Evolutionary conservation across 2,329 filamentous ascomycete species (phyloP), one percentile per base, ranked within the genome.

Genomic region (Trichoderma guizhouense): DNA sequence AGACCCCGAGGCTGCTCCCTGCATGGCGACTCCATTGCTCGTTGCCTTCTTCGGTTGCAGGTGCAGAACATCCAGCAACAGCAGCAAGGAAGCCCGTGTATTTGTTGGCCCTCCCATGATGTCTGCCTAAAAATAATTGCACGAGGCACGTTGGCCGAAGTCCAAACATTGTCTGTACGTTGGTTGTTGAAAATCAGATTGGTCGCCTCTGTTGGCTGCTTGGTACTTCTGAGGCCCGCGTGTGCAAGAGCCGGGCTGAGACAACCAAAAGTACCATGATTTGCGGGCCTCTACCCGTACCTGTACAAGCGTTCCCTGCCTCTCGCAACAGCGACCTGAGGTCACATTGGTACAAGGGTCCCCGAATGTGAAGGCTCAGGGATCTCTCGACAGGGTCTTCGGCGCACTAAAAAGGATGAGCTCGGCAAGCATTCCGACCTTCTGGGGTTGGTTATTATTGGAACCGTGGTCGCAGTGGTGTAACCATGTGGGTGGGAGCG

Each of bases 401-500:
- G 71, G 71, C 71, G 71, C 71, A 72, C 71, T 72, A 72, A 64
- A 69, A 61, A 64, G 21, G 58, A 72, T 71, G 71, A 65, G 71
- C 71, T 72, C 71, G 71, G 71, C 71, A 72, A 72, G 71, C 57
- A 61, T 72, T 72, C 71, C 71, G 71, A 61, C 67, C 71, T 58
- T 71, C 71, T 70, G 67, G 64, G 67, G 64, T 67, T 65, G 66
- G 57, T 72, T 70, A 72, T 71, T 71, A 63, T 71, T 72, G 71
- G 71, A 72, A 72, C 70, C 34, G 53, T 36, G 62, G 69, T 71
- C 30, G 67, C 57, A 69, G 55, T 62, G 67, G 67, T 69, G 67
- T n/a, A 69, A 69, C 67, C 67, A 62, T 69, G 57, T 62, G 66
- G 66, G 66, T 62, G 67, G 67, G 67, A 61, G 39, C 26, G 28